These are phyloP conservation scores for Xylaria hypoxylon DNA, from an alignment of 2,329 filamentous ascomycete genomes.

Conservation along the genomic window DNA sequence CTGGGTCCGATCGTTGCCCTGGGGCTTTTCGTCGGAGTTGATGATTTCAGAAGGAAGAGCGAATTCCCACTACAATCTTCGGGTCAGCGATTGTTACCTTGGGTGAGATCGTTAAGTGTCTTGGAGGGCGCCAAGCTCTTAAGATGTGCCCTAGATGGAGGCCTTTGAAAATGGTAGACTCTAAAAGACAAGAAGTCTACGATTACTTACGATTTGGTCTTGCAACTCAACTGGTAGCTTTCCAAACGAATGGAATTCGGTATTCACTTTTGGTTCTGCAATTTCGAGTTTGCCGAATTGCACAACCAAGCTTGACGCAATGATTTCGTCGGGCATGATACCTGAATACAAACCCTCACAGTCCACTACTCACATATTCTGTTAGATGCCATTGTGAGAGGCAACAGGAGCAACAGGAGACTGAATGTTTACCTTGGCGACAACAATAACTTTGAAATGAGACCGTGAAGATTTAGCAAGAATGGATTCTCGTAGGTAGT, in stretches of 20 bases:
- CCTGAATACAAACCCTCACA: background rate
- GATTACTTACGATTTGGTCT: background rate
- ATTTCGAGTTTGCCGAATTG: background rate
- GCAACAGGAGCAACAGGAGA: background rate
- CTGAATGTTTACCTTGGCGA: background rate
- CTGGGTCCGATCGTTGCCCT: background rate
- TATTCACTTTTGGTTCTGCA: background rate
- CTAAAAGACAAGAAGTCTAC: background rate
- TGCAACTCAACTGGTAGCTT: conserved; percentile 12
- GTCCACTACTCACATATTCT: background rate
- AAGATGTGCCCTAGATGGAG: too few species aligned
- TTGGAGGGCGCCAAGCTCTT: background rate
- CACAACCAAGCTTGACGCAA: background rate
- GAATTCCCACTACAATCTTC: background rate
- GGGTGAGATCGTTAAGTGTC: background rate
- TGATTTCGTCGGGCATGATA: background rate
- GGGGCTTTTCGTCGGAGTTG: background rate
- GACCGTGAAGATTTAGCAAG: background rate
- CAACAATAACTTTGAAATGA: background rate
- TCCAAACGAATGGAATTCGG: background rate
- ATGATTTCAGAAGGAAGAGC: conserved; percentile 5
- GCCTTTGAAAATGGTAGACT: too few species aligned
- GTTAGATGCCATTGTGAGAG: background rate
- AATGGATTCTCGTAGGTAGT: background rate
- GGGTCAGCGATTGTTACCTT: background rate